Percentiles rank a stretch among this genome's conserved stretches.
These are phyloP conservation scores for Aspergillus brunneoviolaceus DNA, from an alignment of 2,329 filamentous ascomycete species.

Conservation along the genomic window DNA sequence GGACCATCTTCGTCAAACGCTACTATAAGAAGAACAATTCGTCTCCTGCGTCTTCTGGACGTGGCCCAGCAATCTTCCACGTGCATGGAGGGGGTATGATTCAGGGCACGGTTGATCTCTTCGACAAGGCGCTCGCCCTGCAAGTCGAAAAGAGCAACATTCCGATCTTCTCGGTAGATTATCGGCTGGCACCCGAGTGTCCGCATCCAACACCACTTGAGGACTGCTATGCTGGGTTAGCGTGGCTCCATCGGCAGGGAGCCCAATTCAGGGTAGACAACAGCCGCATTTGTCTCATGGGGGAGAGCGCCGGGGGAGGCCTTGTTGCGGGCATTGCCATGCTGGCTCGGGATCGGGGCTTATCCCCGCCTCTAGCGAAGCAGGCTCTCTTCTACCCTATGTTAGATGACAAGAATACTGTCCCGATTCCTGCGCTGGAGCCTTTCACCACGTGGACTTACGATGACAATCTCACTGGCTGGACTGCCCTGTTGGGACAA, in stretches of 20 bases:
- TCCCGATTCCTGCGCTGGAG: conserved; percentile 14
- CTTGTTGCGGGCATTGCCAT: conserved; percentile 31
- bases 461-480: not conserved
- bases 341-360: conserved; percentile 17
- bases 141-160: not conserved
- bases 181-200: conserved; percentile 65
- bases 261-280: conserved; percentile 59
- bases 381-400: conserved; percentile 20
- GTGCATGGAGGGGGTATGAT: not conserved
- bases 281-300: conserved; percentile 57
- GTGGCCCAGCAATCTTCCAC: not conserved
- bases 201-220: conserved; percentile 66
- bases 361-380: conserved; percentile 16
- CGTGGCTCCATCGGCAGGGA: conserved; percentile 60
- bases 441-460: conserved; percentile 1
- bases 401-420: conserved; percentile 16
- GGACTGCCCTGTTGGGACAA: not conserved
- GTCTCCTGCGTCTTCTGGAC: not conserved
- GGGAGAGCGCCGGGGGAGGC: conserved; percentile 63
- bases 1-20: not conserved
- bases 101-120: not conserved
- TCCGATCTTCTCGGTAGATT: conserved; percentile 52
- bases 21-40: not conserved
- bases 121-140: not conserved
- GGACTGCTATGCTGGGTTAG: conserved; percentile 63